These are phyloP conservation scores for Tylopilus rubrobrunneus DNA, from an alignment of 768 basidiomycete species.

Conservation along the genomic window DNA sequence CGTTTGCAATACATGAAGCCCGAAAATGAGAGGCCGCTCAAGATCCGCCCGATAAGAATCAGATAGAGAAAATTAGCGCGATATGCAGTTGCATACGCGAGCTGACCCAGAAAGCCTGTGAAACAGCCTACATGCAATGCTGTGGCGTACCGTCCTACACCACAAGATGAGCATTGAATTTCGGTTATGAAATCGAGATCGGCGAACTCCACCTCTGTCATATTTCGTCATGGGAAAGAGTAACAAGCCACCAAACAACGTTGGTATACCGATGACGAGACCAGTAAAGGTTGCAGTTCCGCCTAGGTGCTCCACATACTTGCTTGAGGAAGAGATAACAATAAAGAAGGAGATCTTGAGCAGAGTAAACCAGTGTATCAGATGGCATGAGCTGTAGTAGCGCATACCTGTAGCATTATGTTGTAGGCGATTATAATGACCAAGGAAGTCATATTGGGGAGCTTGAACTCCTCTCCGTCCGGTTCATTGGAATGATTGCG, in stretches of 20 bases:
- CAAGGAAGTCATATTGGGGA: slow-evolving; percentile 46
- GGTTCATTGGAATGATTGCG: slow-evolving; percentile 17
- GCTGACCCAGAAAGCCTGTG: slow-evolving; percentile 49
- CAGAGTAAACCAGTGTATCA: not conserved
- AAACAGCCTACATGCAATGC: slow-evolving; percentile 55
- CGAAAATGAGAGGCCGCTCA: slow-evolving; percentile 57
- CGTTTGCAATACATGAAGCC: slow-evolving; percentile 67
- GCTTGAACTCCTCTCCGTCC: slow-evolving; percentile 38
- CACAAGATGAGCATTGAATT: not conserved
- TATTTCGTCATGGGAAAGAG: slow-evolving; percentile 52
- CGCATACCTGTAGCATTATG: slow-evolving; percentile 42
- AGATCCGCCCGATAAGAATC: slow-evolving; percentile 67
- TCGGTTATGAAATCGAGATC: not conserved
- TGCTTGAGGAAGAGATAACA: slow-evolving; percentile 61
- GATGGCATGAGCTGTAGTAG: not conserved
- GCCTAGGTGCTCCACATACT: slow-evolving; percentile 58
- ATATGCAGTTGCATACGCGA: slow-evolving; percentile 62
- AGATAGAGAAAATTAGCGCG: slow-evolving; percentile 57
- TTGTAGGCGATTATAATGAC: slow-evolving; percentile 43
- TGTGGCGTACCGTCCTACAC: slow-evolving; percentile 48
- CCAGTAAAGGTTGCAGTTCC: slow-evolving; percentile 71
- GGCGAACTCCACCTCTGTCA: slow-evolving; percentile 47
- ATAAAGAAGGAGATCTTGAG: slow-evolving; percentile 63
- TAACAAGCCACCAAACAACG: slow-evolving; percentile 53
- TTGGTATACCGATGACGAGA: slow-evolving; percentile 63